These are phyloP conservation scores for Tephrocybe sp. DNA, from an alignment of 768 basidiomycete genomes.

Conservation along the genomic window DNA sequence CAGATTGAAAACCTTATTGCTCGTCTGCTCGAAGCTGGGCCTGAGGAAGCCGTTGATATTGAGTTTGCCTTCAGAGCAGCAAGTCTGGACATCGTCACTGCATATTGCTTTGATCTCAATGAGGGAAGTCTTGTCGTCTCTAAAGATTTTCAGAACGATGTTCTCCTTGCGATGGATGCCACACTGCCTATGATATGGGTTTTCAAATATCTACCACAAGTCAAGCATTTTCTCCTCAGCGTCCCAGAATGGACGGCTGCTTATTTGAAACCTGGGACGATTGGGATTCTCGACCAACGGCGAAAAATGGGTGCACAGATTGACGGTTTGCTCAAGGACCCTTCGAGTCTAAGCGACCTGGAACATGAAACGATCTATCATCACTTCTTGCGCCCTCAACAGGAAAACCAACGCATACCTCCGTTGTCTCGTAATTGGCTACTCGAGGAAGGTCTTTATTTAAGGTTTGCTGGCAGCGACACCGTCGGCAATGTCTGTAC, in stretches of 20 bases:
- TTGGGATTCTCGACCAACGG: conserved; percentile 31
- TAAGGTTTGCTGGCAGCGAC: conserved; percentile 42
- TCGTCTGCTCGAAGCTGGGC: conserved; percentile 22
- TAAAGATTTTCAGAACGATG: conserved; percentile 28
- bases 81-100: conserved; percentile 26
- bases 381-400: conserved; percentile 23
- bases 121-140: conserved; percentile 13
- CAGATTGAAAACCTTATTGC: conserved; percentile 33
- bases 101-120: conserved; percentile 19
- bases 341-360: conserved; percentile 23
- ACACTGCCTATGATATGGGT: conserved; percentile 35
- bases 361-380: conserved; percentile 38
- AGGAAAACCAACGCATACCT: conserved; percentile 12
- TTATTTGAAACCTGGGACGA: conserved; percentile 31
- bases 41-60: conserved; percentile 27
- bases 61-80: conserved; percentile 36
- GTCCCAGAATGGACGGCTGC: conserved; percentile 32
- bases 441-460: conserved; percentile 32
- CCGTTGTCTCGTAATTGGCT: conserved; percentile 31
- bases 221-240: conserved; percentile 26
- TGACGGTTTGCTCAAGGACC: conserved; percentile 30
- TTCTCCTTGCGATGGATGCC: conserved; percentile 31
- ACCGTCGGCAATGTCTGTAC: conserved; percentile 39
- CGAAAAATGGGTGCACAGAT: conserved; percentile 33
- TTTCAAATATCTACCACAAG: conserved; percentile 33